phyloP scores from a whole-genome alignment of 495 filamentous ascomycete genomes.

The Friedmanniomyces endolithicus region DNA sequence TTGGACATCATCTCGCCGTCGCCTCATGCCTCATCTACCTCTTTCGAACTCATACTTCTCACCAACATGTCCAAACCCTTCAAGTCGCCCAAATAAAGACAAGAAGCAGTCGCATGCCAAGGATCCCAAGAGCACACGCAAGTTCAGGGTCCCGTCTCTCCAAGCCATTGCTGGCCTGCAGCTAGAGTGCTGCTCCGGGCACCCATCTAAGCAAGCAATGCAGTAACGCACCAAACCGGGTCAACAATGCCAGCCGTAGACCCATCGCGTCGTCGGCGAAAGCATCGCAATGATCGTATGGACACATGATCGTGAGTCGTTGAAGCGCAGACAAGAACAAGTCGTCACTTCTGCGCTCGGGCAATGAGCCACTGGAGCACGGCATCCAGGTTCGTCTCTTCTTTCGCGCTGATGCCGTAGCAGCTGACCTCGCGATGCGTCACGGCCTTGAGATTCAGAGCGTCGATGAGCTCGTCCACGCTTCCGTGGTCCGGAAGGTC shows the following conservation, averaged over 20 bases:
- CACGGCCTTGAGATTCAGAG: conserved; percentile 78
- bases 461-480: conserved; percentile 91
- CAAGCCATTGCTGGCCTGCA: conserved; percentile 20
- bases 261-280: conserved; percentile 1
- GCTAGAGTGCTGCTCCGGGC: background rate
- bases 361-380: conserved; percentile 96
- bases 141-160: background rate
- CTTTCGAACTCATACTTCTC: background rate
- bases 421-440: conserved; percentile 92
- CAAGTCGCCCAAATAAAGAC: background rate
- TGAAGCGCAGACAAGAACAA: background rate
- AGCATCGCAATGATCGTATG: conserved; percentile 5
- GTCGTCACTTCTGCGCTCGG: conserved; percentile 45
- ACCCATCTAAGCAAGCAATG: conserved; percentile 3
- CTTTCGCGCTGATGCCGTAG: conserved; percentile 96
- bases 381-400: conserved; percentile 95
- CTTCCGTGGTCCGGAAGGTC: conserved; percentile 77
- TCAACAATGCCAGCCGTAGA: background rate
- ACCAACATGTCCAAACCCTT: background rate
- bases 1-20: conserved; percentile 10
- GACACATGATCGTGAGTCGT: background rate
- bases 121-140: background rate
- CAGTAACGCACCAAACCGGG: background rate
- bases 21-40: conserved; percentile 8
- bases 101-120: background rate